Conservation (phyloP, 257 asterid species). For the Solanum habrochaites region DNA sequence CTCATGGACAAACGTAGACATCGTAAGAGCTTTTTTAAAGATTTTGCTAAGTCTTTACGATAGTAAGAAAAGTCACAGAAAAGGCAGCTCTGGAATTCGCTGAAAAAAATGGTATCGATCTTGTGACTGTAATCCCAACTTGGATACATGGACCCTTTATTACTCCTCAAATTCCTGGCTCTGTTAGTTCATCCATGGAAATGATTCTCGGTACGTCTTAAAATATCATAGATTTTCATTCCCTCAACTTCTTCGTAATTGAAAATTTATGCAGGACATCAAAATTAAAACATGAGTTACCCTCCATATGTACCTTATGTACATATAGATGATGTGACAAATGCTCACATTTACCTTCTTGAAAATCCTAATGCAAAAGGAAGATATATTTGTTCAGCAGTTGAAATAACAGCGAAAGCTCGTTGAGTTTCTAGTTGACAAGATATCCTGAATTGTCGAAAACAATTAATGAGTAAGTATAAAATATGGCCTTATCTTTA, state of each 20-base stretch:
- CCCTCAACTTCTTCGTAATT: background rate
- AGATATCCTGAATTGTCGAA: constrained; percentile 13
- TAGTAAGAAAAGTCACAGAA: constrained; percentile 50
- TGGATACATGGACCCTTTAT: constrained; percentile 46
- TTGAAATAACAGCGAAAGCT: constrained; percentile 19
- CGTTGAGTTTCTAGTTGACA: constrained; percentile 9
- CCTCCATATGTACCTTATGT: constrained; percentile 2
- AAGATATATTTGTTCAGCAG: constrained; percentile 28
- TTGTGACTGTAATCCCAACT: constrained; percentile 40
- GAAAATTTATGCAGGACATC: background rate
- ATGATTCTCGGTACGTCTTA: background rate
- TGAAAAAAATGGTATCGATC: constrained; percentile 37
- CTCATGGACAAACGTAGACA: constrained; percentile 22
- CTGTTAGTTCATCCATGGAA: background rate
- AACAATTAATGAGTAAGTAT: constrained; percentile 10
- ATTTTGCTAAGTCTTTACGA: constrained; percentile 16
- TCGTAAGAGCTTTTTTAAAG: background rate
- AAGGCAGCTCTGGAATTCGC: constrained; percentile 34
- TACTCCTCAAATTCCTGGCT: constrained; percentile 25
- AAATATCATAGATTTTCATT: background rate
- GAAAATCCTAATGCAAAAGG: constrained; percentile 32
- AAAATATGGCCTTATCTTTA: background rate
- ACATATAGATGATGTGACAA: constrained; percentile 32
- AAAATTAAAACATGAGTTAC: background rate
- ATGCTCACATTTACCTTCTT: constrained; percentile 26